Base-by-base conservation (phyloP, 805 yeast genomes). In the Yarrowia sp. region DNA sequence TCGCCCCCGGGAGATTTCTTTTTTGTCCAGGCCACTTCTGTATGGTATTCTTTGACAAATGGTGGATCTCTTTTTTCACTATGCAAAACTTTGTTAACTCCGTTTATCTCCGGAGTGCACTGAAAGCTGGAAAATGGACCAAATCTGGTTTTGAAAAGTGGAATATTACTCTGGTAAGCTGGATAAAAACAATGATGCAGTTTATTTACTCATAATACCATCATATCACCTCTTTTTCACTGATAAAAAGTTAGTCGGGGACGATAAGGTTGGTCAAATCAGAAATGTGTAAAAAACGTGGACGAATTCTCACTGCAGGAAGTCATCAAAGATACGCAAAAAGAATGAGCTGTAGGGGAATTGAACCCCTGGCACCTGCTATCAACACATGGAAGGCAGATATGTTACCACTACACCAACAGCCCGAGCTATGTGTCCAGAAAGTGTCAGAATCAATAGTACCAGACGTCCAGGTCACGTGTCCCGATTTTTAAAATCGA, bases 331-430 rank as follows among this genome's bases (percentile, higher is more conserved):
- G 7, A 9, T 4, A 41, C 2, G 28, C n/a, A 22, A 28, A 46
- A 46, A 46, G 17, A 9, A 19, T 46, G 52, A 46, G 52, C 52
- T 46, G 52, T 46, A 46, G 52, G 52, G 52, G 52, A 46, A 46
- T 46, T 46, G 52, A 46, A 46, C 52, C 52, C 52, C 52, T 46
- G 52, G 52, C 52, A 46, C 52, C 52, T 46, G 52, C 52, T 46
- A 30, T 17, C 52, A 12, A 46, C 35, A 19, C 36, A 30, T 46
- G 52, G 52, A 46, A 46, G 52, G 52, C 52, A 46, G 52, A 46
- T 46, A 46, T 46, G 52, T 46, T 46, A 46, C 52, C 52, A 46
- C 52, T 46, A 46, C 52, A 46, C 52, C 52, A 46, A 46, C 52
- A 46, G 52, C 52, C 52, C 52, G 52, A 4, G 36, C 35, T 28